Evolutionary conservation across 2,329 filamentous ascomycete species (phyloP), one percentile per base, ranked within the genome.

Genomic region (Dactylonectria estremocensis): DNA sequence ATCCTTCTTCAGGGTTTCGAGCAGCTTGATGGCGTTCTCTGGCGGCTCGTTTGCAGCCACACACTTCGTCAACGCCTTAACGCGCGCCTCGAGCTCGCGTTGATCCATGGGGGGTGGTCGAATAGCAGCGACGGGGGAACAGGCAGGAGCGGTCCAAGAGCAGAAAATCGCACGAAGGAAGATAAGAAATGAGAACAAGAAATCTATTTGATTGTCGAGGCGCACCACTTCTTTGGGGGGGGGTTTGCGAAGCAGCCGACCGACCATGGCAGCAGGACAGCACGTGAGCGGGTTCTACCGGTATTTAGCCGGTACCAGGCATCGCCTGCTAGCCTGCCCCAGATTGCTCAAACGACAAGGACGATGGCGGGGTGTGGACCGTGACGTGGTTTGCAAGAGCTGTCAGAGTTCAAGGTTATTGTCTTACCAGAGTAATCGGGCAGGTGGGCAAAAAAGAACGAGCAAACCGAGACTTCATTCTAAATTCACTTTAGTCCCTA

Each of bases 61-160:
- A 24, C 94, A 93, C 84, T 97, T 97, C 75, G 88, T 89, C 77
- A 98, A 88, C 78, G 92, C 90, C 83, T 93, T 92, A 77, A 94
- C 90, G 81, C 91, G 91, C 76, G 91, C 84, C 76, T 92, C 89
- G 62, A 98, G 92, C 78, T 95, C 93, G 82, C 94, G 93, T 77
- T 91, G 89, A 76, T 97, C 92, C 92, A 97, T 94, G 59, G 59
- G 57, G 45, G 69, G 69, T 71, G 43, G 52, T 31, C 31, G 46
- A 14, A 16, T 33, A 24, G 24, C 69, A 58, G 58, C 64, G 28
- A 20, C 14, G 10, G 24, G 40, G 35, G 52, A 33, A 43, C 16
- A n/a, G 16, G 28, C 31, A 40, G 62, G 35, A 11, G 24, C 57
- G 24, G 59, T 45, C 40, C 40, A 48, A 31, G 33, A 31, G 10